These are phyloP conservation scores for Trichosporon sp. DNA, from an alignment of 1,284 basidiomycete species.

Conservation along the genomic window DNA sequence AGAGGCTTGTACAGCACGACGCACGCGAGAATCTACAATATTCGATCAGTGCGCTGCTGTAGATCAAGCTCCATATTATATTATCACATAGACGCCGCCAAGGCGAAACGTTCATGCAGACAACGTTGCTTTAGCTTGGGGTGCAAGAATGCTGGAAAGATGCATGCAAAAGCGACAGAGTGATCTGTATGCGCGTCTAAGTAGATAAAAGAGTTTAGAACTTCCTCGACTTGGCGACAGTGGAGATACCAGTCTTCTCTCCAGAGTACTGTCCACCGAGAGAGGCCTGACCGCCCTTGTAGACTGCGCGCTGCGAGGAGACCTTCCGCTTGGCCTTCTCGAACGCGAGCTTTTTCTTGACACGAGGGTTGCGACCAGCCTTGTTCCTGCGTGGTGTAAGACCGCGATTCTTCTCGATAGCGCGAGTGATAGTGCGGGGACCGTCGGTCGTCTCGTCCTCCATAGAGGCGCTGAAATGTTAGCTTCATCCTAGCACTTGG, in stretches of 20 bases:
- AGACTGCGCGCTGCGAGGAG: slow-evolving; percentile 77
- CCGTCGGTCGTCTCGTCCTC: slow-evolving; percentile 53
- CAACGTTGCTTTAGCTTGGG: background rate
- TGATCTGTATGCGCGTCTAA: background rate
- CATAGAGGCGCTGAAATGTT: slow-evolving; percentile 51
- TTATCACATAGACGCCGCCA: background rate
- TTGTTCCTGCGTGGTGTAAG: slow-evolving; percentile 82
- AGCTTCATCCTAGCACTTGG: background rate
- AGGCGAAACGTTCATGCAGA: background rate
- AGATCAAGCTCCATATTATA: background rate
- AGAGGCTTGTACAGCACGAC: background rate
- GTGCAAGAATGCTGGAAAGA: background rate
- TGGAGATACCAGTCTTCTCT: slow-evolving; percentile 69
- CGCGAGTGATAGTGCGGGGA: slow-evolving; percentile 77
- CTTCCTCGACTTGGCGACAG: slow-evolving; percentile 75
- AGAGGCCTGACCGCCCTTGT: slow-evolving; percentile 68
- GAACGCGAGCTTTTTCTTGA: slow-evolving; percentile 88
- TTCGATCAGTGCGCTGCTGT: background rate
- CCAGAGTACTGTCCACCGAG: slow-evolving; percentile 51
- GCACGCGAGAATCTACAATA: background rate
- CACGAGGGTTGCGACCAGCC: slow-evolving; percentile 81
- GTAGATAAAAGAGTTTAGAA: slow-evolving; percentile 40
- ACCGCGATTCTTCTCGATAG: slow-evolving; percentile 87
- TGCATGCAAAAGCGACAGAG: background rate
- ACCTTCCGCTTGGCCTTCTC: slow-evolving; percentile 91